Evolutionary conservation across 2,329 filamentous ascomycete genomes (phyloP), one percentile per base, ranked within the genome.

Genomic region (Colletotrichum salicis): DNA sequence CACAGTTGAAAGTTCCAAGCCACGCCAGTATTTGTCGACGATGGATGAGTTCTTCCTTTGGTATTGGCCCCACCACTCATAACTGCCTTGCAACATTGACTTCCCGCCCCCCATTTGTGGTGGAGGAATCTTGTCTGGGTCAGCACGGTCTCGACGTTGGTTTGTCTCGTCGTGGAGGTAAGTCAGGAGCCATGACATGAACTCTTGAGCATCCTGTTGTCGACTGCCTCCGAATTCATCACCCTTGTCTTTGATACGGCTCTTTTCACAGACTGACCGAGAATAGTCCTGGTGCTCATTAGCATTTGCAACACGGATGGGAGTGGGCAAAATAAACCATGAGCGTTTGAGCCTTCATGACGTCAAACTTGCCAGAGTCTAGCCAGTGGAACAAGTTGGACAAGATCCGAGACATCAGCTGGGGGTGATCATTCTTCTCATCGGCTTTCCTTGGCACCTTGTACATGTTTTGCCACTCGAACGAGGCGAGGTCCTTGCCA

Each of bases 131-230:
- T 19, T 48, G 41, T 48, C 72, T 51, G 56, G 51, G 15, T 52
- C 22, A 22, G 60, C 64, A 33, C 60, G 74, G 75, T 74, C 85
- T n/a, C 85, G 83, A 15, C 80, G 80, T 31, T 79, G 80, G 79
- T 97, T 97, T 5, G 97, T 91, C 81, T 99, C 96, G 78, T 96
- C 93, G 76, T 96, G 92, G 13, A 98, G 86, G 75, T 93, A 91
- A 64, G 94, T 91, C 48, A 97, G 87, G 31, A 98, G 81, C 78
- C 97, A 97, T 57, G 91, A 90, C 75, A 96, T 91, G 76, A 97
- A 97, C 77, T 98, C 96, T 75, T 95, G 93, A 1, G 95, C 93
- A 78, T 99, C 96, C 82, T 98, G 96, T 79, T 98, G 96, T 61
- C 90, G 85, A 29, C 87, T 86, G 52, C 94, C 92, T 15, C 92